Conservation (phyloP, 1,139 yeast genomes). For the Suhomyces terraborum region DNA sequence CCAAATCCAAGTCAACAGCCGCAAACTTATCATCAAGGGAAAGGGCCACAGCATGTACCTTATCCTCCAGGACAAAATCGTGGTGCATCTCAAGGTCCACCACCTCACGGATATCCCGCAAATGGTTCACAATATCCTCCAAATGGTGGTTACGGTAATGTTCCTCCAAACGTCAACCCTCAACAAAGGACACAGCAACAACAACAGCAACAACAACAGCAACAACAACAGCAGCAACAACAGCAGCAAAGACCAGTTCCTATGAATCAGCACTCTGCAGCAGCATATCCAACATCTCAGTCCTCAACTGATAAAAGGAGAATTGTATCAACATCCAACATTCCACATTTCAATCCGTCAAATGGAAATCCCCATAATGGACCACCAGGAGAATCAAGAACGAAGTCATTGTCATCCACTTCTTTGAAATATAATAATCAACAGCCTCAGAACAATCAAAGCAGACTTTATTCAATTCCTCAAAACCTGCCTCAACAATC, state of each 20-base stretch:
- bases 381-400: constrained; percentile 14
- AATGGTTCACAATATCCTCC: neutral
- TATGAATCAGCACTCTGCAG: neutral
- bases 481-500: constrained; percentile 13
- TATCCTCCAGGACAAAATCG: neutral
- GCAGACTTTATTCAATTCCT: constrained; percentile 14
- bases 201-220: too few relatives aligned
- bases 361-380: constrained; percentile 1
- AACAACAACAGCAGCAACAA: neutral
- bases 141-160: neutral
- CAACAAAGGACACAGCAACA: neutral
- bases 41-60: neutral
- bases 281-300: constrained; percentile 1
- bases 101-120: neutral
- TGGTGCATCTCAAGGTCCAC: neutral
- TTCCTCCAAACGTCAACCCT: neutral
- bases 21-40: neutral
- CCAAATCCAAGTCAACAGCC: neutral
- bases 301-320: constrained; percentile 14
- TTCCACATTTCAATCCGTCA: constrained; percentile 11
- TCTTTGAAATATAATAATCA: constrained; percentile 17
- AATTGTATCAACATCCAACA: constrained; percentile 19
- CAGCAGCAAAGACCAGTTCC: constrained; percentile 5
- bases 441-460: constrained; percentile 7
- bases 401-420: constrained; percentile 21